Evolutionary conservation across 192 early-diverging fungal genomes (phyloP).

Genomic region (Podila verticillata): DNA sequence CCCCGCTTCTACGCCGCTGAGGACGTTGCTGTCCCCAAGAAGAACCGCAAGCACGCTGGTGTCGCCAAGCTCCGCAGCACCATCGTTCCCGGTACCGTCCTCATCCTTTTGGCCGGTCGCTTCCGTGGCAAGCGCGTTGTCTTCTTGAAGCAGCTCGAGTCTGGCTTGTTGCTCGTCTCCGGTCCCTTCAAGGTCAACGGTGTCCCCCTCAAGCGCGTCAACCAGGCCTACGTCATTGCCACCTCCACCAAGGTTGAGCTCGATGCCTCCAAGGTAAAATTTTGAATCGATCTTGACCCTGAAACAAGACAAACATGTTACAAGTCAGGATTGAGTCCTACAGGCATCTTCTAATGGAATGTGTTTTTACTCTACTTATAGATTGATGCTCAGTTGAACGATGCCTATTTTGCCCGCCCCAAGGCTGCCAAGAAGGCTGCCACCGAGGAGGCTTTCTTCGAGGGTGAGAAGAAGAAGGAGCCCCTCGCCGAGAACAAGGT

Average conservation of each 20-base stretch:
- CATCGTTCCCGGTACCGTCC: conserved; percentile 98
- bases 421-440: conserved; percentile 77
- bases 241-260: conserved; percentile 99
- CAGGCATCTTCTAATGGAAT: not conserved
- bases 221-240: conserved; percentile 99
- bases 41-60: conserved; percentile 79
- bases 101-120: conserved; percentile 92
- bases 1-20: conserved; percentile 87
- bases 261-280: conserved; percentile 68
- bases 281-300: too few relatives aligned
- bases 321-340: not conserved
- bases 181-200: conserved; percentile 99
- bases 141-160: conserved; percentile 95
- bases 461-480: conserved; percentile 78
- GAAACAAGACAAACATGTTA: too few relatives aligned
- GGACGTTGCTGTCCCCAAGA: conserved; percentile 83
- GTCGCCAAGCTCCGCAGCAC: conserved; percentile 81
- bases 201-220: conserved; percentile 96
- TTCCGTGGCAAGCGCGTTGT: conserved; percentile 99
- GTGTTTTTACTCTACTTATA: conserved; percentile 7
- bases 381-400: conserved; percentile 86
- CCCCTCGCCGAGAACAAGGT: conserved; percentile 79
- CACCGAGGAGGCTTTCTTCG: conserved; percentile 93
- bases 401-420: conserved; percentile 92
- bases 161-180: conserved; percentile 95